Evolutionary conservation across 2,329 filamentous ascomycete species (phyloP), one percentile per base, ranked within the genome.

Genomic region (Arachnopeziza araneosa): DNA sequence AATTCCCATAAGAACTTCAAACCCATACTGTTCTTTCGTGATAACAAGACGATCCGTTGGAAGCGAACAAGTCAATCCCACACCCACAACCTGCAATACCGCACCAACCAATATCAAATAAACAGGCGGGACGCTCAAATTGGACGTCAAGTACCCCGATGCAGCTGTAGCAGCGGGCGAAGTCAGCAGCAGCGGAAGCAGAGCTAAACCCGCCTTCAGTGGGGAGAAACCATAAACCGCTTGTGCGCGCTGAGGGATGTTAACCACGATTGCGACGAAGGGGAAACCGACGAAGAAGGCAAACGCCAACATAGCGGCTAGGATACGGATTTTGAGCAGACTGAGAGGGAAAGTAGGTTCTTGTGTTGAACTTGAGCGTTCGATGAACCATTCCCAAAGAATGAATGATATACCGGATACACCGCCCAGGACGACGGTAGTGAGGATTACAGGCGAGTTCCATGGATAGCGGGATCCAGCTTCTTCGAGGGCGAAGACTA

Each of bases 1-100:
- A 0, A 85, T 71, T 1, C 83, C 83, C 49, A 85, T 81, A 3
- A 85, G 73, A 24, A 78, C 76, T 58, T 85, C 79, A 64, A 78
- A 85, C 1, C 75, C 81, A 60, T 84, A 84, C 30, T 48, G 53
- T 12, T 54, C 51, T 2, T 30, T 48, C n/a, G 55, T 55, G 5
- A 63, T 64, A 1, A 26, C 9, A 19, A 54, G 2, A 22, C 50
- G 24, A 36, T 50, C 50, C 1, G 48, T 59, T 19, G 60, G 56
- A 12, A 61, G 48, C 12, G 56, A 54, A 24, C 51, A 58, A 24
- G 44, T 52, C n/a, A 64, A 30, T 1, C 50, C 60, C 3, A 62
- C 56, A 6, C 63, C 63, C 6, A 64, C 24, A 22, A 57, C n/a
- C 24, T 64, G 63, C 12, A 63, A 26, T 12, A 58, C 24, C 7